Percentiles rank a stretch among this genome's conserved stretches.
Conservation (phyloP, 495 filamentous ascomycete genomes). For the Astrothelium macrocarpum region DNA sequence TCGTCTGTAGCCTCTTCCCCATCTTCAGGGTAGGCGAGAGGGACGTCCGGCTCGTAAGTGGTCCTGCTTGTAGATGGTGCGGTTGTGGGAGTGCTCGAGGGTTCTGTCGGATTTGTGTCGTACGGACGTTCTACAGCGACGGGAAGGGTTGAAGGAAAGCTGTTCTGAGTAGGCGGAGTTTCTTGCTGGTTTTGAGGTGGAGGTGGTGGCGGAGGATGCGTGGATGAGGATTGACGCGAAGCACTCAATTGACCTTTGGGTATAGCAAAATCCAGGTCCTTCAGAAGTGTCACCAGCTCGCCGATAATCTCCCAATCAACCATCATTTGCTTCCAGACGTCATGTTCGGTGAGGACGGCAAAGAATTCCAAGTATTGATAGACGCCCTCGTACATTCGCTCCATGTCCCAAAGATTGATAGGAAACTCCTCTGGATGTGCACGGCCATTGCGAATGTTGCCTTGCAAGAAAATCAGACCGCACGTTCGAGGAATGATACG, state of each 20-base stretch:
- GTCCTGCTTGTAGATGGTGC: neutral
- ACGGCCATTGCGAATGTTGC: conserved; percentile 64
- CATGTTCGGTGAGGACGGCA: conserved; percentile 72
- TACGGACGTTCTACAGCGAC: conserved; percentile 32
- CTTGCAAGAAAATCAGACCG: conserved; percentile 85
- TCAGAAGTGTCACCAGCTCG: conserved; percentile 74
- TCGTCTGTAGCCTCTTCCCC: conserved; percentile 54
- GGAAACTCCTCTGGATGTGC: conserved; percentile 74
- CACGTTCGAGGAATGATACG: conserved; percentile 87
- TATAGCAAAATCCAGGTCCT: conserved; percentile 76
- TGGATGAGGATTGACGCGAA: conserved; percentile 7
- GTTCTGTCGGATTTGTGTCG: conserved; percentile 17
- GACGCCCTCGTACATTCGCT: conserved; percentile 78
- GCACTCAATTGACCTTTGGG: conserved; percentile 53
- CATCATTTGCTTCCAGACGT: conserved; percentile 47
- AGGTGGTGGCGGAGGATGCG: conserved; percentile 8
- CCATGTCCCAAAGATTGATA: conserved; percentile 93
- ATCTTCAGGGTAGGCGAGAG: conserved; percentile 34
- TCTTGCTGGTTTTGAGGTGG: conserved; percentile 7
- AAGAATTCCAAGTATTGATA: conserved; percentile 92
- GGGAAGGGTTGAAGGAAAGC: conserved; percentile 9
- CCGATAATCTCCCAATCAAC: conserved; percentile 81
- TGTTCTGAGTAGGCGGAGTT: conserved; percentile 20
- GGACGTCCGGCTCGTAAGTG: conserved; percentile 23
- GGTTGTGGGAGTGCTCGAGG: conserved; percentile 11